Base-by-base conservation (phyloP, 192 early-diverging fungal species). In the Irineochytrium annulatum region DNA sequence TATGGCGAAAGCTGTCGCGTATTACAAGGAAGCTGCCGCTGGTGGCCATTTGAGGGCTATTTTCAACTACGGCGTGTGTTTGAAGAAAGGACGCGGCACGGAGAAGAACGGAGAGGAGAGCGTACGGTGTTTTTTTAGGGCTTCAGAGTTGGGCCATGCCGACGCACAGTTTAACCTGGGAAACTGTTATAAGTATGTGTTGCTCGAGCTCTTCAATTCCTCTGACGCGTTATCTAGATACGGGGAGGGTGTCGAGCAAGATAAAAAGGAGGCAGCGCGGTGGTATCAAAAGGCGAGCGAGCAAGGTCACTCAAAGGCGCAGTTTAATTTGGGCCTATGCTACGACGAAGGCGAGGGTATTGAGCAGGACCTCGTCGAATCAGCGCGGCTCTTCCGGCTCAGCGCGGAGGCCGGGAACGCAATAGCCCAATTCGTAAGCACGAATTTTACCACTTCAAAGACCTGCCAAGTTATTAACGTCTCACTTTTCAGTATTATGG, bases 141-240 rank as follows among this genome's bases (percentile, higher is more conserved):
- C 34, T 62, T 20, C 65, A 1, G 63, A 69, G 11, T 27, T 22
- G 29, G 63, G 63, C 20, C 58, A 68, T 62, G 52, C 52, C 1
- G 67, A 70, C 39, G 63, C 63, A 31, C 63, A 69, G 52, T 68
- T 46, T 34, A 65, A 68, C 60, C 46, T 65, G 11, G 63, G 63
- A 69, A 31, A 33, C n/a, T 49, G 19, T 0, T 65, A 65, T 57
- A 32, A 33, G 20, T 41, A 41, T n/a, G 37, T 41, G 8, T 41
- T n/a, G 11, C 37, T n/a, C 11, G 11, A 13, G 8, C 37, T 41
- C n/a, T 41, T n/a, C n/a, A n/a, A n/a, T n/a, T n/a, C n/a, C n/a
- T n/a, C n/a, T n/a, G n/a, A n/a, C n/a, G n/a, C n/a, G n/a, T n/a
- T n/a, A n/a, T n/a, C n/a, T 13, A 41, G 37, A 41, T 13, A 69